Percentiles rank a stretch among this genome's conserved stretches.
Conservation (phyloP, 257 asterid species). For the Solanum paucissectum region DNA sequence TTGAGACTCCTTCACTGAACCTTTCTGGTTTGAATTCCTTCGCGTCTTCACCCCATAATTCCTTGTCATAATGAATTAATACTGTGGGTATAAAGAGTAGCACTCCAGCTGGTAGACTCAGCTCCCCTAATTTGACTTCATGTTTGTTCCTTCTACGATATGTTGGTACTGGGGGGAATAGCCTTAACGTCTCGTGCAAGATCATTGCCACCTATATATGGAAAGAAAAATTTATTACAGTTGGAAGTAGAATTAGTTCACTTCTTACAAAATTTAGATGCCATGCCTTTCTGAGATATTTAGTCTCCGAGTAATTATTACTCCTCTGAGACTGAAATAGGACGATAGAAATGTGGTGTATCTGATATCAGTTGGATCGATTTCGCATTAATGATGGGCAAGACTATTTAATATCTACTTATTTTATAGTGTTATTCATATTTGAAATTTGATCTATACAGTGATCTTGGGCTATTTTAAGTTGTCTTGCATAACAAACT, state of each 20-base stretch:
- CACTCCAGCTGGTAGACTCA: constrained; percentile 8
- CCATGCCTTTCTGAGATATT: not conserved
- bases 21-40: constrained; percentile 25
- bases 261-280: not conserved
- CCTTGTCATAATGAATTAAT: constrained; percentile 11
- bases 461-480: not conserved
- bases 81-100: constrained; percentile 10
- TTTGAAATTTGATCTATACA: no score
- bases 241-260: not conserved
- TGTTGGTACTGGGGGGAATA: constrained; percentile 16
- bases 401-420: not conserved
- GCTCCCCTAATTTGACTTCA: constrained; percentile 11
- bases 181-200: constrained; percentile 16
- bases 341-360: not conserved
- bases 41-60: constrained; percentile 28
- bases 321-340: not conserved
- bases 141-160: not conserved
- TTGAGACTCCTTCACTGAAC: constrained; percentile 16
- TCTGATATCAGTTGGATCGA: not conserved
- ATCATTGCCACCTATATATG: constrained; percentile 24
- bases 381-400: not conserved
- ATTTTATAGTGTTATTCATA: no score
- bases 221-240: not conserved
- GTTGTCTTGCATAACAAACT: no score
- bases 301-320: not conserved